Evolutionary conservation across 1,284 basidiomycete genomes (phyloP).

Genomic region (Uromyces viciae-fabae): DNA sequence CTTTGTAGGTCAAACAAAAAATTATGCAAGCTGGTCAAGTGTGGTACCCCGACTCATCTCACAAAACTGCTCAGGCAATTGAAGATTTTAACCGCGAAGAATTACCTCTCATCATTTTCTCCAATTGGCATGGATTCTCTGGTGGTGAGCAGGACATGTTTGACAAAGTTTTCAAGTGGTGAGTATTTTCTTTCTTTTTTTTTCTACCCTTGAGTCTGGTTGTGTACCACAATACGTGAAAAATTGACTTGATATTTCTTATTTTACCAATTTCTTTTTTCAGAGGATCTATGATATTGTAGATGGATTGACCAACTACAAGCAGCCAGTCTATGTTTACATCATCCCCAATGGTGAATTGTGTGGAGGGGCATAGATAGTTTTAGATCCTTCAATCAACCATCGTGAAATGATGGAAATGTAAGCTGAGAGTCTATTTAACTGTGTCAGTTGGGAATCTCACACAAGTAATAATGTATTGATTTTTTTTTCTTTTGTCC

Average conservation of each 20-base stretch:
- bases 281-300: constrained; percentile 68
- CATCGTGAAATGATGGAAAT: constrained; percentile 97
- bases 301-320: constrained; percentile 93
- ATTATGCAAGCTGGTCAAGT: constrained; percentile 96
- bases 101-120: constrained; percentile 94
- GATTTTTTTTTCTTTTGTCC: not conserved
- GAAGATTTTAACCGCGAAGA: constrained; percentile 97
- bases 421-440: constrained; percentile 62
- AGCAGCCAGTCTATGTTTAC: constrained; percentile 98
- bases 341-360: constrained; percentile 98
- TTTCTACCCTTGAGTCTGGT: not conserved
- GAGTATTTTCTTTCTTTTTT: not conserved
- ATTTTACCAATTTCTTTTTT: not conserved
- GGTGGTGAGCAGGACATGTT: constrained; percentile 97
- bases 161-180: constrained; percentile 53
- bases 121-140: constrained; percentile 99
- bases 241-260: not conserved
- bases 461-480: too few species aligned
- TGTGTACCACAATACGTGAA: not conserved
- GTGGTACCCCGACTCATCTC: constrained; percentile 99
- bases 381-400: constrained; percentile 90
- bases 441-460: not conserved
- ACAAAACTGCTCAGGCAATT: constrained; percentile 99
- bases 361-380: constrained; percentile 98
- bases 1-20: constrained; percentile 90